phyloP scores from a whole-genome alignment of 305 asterid genomes.

The Euphrasia arctica region DNA sequence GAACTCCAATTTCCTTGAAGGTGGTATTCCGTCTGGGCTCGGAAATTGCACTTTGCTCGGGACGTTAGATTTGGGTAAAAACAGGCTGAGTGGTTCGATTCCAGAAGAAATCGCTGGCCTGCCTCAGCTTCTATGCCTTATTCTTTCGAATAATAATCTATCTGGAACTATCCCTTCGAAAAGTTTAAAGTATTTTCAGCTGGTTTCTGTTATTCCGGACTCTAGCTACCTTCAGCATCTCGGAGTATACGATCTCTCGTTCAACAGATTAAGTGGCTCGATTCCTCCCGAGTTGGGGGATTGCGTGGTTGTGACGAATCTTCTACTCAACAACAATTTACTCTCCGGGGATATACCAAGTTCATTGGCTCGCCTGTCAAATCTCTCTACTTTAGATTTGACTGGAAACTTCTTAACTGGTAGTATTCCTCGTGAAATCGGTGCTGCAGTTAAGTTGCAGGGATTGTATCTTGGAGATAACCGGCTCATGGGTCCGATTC shows the following conservation, averaged over 20 bases:
- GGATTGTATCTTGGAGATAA: slow-evolving; percentile 75
- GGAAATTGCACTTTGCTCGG: slow-evolving; percentile 63
- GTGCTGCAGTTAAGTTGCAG: slow-evolving; percentile 47
- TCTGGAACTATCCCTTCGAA: slow-evolving; percentile 67
- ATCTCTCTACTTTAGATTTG: slow-evolving; percentile 72
- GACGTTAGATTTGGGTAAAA: slow-evolving; percentile 72
- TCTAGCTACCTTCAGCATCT: slow-evolving; percentile 77
- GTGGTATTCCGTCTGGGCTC: slow-evolving; percentile 56
- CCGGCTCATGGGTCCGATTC: slow-evolving; percentile 61
- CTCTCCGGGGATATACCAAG: slow-evolving; percentile 71
- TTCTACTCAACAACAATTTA: slow-evolving; percentile 62
- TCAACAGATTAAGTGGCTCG: slow-evolving; percentile 64
- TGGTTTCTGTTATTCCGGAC: slow-evolving; percentile 51
- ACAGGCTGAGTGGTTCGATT: slow-evolving; percentile 50
- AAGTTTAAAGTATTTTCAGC: slow-evolving; percentile 61
- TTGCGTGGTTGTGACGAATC: slow-evolving; percentile 62
- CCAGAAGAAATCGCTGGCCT: slow-evolving; percentile 48
- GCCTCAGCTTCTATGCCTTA: slow-evolving; percentile 72
- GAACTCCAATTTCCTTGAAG: slow-evolving; percentile 63
- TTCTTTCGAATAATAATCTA: slow-evolving; percentile 66
- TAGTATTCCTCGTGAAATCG: slow-evolving; percentile 53
- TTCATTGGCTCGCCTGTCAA: slow-evolving; percentile 57
- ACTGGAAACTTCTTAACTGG: slow-evolving; percentile 65
- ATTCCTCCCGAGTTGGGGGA: slow-evolving; percentile 75
- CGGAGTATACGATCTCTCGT: slow-evolving; percentile 84